Evolutionary conservation across 139 green algal species (phyloP), one percentile per base, ranked within the genome.

Genomic region (Desmodesmus armatus): DNA sequence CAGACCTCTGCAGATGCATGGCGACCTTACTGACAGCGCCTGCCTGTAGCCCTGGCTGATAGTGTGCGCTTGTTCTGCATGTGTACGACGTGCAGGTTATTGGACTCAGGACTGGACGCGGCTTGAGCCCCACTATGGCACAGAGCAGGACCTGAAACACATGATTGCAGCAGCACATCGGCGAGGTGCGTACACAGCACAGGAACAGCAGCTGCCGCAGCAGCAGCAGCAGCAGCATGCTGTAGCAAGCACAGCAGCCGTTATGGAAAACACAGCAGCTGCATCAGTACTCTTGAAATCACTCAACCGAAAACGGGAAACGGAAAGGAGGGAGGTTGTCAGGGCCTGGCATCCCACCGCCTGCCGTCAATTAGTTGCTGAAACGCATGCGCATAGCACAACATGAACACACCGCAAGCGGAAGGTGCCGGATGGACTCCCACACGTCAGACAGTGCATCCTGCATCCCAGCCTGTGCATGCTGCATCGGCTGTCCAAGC

Each of bases 41-140:
- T 31, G 58, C 58, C n/a, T 31, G 3, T 23, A n/a, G 23, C 25
- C 15, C 7, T 23, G 31, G 58, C 58, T 35, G 58, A 67, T 19
- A 67, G 7, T 7, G 13, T 55, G 7, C 9, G 7, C 47, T 55
- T 21, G 13, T 55, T 13, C 7, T 55, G 47, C 47, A 55, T 55
- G 13, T 7, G 13, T 21, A 55, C 13, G 9, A 55, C 47, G 25
- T 80, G 70, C 70, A 80, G 76, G 76, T 21, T 82, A 82, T n/a
- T 82, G 76, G 76, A 55, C 76, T n/a, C 25, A 55, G 35, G 76
- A 82, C 37, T 44, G 47, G 55, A 67, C 76, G 25, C 39, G 76
- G 17, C 55, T 82, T 3, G 76, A 82, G 21, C 76, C 76, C 6
- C 76, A 82, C 35, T 86, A 51, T 62, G 82, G 82, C 13, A 62